Percentiles rank a stretch among this genome's conserved stretches.
Evolutionary conservation across 768 basidiomycete genomes (phyloP).

Genomic region (Mycena albidolilacea): DNA sequence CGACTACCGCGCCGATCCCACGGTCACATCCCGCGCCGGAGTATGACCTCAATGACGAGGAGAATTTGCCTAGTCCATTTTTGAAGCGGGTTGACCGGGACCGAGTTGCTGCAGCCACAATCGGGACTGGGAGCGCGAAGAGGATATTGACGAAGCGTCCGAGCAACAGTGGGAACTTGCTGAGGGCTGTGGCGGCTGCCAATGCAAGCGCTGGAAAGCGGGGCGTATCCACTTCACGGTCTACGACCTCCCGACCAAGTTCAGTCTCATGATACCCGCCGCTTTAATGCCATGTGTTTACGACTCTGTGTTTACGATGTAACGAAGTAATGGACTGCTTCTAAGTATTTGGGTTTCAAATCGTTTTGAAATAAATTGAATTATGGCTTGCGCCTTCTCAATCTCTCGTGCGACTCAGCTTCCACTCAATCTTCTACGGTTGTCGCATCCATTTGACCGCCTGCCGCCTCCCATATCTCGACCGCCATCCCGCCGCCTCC

Average conservation of each 20-base stretch:
- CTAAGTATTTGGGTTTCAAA: not conserved
- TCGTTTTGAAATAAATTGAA: conserved; percentile 34
- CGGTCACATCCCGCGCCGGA: conserved; percentile 55
- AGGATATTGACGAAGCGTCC: conserved; percentile 37
- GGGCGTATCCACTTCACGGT: conserved; percentile 28
- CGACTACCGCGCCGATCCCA: conserved; percentile 45
- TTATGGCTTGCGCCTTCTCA: not conserved
- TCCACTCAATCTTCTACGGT: not conserved
- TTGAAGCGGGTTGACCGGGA: conserved; percentile 66
- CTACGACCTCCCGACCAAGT: conserved; percentile 27
- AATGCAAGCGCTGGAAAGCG: conserved; percentile 41
- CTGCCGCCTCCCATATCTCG: conserved; percentile 71
- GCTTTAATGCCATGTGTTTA: conserved; percentile 10
- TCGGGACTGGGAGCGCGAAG: conserved; percentile 15
- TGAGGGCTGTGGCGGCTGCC: conserved; percentile 38
- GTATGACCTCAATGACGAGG: conserved; percentile 84
- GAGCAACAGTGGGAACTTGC: conserved; percentile 38
- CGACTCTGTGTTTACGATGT: conserved; percentile 31
- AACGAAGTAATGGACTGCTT: conserved; percentile 26
- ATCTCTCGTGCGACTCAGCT: no score
- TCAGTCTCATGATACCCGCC: conserved; percentile 32
- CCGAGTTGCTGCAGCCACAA: conserved; percentile 38
- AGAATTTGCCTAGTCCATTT: conserved; percentile 90
- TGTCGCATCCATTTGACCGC: not conserved
- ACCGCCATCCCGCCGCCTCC: conserved; percentile 78